phyloP scores from a whole-genome alignment of 768 basidiomycete genomes.

The Termitomyces sp. region DNA sequence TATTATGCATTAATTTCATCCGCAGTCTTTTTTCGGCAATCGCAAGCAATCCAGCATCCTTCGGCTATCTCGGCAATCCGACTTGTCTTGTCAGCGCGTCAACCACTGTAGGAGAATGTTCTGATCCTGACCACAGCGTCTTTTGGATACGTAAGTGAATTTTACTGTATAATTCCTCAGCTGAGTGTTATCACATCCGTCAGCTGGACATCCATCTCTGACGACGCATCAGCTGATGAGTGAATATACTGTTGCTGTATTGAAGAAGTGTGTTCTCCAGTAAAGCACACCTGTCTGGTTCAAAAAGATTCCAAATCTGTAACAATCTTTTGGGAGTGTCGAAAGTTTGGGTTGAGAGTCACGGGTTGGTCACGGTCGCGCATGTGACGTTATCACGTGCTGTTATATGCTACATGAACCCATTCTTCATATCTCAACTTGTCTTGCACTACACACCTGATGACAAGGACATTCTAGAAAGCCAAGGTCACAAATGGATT shows the following conservation, averaged over 20 bases:
- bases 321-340: too few relatives aligned
- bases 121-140: constrained; percentile 25
- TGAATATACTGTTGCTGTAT: constrained; percentile 20
- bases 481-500: constrained; percentile 4
- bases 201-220: constrained; percentile 27
- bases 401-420: not conserved
- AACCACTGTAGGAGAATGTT: constrained; percentile 26
- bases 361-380: not conserved
- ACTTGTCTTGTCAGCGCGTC: constrained; percentile 28
- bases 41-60: constrained; percentile 16
- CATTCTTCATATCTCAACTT: too few relatives aligned
- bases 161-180: not conserved
- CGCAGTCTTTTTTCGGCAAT: constrained; percentile 22
- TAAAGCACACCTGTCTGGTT: not conserved
- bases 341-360: too few relatives aligned
- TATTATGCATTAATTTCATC: not conserved
- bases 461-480: not conserved
- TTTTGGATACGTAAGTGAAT: constrained; percentile 8
- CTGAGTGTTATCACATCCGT: not conserved
- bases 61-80: constrained; percentile 24
- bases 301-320: not conserved
- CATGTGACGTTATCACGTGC: constrained; percentile 2
- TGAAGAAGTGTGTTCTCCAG: constrained; percentile 8
- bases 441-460: not conserved
- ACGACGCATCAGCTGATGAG: constrained; percentile 24